Evolutionary conservation across 441 rosid species (phyloP).

Genomic region (Mallotus repandus): DNA sequence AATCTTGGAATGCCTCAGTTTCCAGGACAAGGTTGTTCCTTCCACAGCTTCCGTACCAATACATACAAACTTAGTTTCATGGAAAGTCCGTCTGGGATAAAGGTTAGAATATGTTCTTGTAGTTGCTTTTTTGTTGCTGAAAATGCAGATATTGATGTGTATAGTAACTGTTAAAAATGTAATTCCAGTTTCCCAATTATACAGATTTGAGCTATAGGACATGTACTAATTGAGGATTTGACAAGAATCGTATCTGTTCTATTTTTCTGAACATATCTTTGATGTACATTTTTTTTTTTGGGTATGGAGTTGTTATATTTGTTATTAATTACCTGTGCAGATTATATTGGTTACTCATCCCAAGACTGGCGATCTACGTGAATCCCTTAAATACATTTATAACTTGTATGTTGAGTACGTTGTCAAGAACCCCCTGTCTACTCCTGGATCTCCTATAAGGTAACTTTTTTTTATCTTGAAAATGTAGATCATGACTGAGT

Average conservation of each 20-base stretch:
- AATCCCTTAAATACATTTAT: conserved; percentile 77
- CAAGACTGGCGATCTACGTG: conserved; percentile 77
- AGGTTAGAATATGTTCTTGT: conserved; percentile 40
- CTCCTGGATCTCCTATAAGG: conserved; percentile 84
- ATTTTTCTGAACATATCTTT: background rate
- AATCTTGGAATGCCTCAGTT: conserved; percentile 88
- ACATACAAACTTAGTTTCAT: conserved; percentile 93
- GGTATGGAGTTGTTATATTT: background rate
- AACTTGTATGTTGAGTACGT: conserved; percentile 87
- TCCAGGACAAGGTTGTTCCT: conserved; percentile 91
- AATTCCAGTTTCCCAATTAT: background rate
- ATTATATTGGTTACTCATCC: conserved; percentile 90
- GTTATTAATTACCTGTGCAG: conserved; percentile 38
- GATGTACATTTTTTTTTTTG: background rate
- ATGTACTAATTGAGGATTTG: no score
- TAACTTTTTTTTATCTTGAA: conserved; percentile 26
- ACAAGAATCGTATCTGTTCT: background rate
- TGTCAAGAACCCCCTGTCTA: conserved; percentile 75
- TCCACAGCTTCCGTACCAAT: conserved; percentile 87
- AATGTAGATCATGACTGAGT: background rate
- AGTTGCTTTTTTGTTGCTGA: background rate
- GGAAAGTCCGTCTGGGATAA: conserved; percentile 93
- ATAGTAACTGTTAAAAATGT: background rate
- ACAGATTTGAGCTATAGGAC: no score
- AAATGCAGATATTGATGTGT: background rate